Conservation (phyloP, 176 grass and related monocot genomes). For the Alopecurus myosuroides region DNA sequence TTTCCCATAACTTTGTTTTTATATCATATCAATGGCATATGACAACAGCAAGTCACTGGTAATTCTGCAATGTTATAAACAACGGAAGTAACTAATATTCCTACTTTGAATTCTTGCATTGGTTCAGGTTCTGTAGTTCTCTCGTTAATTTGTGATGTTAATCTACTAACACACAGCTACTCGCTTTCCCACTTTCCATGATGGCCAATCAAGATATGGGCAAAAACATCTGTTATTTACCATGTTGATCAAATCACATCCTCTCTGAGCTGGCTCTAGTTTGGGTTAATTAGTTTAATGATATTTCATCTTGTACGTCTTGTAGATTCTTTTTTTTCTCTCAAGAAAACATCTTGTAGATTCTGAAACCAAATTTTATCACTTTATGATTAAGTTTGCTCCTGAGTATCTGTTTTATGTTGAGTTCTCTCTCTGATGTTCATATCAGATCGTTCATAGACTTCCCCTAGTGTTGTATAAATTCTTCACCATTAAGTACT, state of each 20-base stretch:
- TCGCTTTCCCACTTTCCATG: background rate
- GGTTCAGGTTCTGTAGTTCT: slow-evolving; percentile 2
- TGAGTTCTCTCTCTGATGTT: slow-evolving; percentile 1
- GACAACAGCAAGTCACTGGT: background rate
- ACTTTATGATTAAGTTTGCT: slow-evolving; percentile 4
- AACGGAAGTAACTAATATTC: background rate
- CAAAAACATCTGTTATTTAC: background rate
- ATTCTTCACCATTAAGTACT: slow-evolving; percentile 13
- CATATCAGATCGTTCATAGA: background rate
- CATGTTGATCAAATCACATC: slow-evolving; percentile 9
- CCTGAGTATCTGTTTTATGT: background rate
- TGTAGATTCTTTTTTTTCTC: slow-evolving; percentile 19
- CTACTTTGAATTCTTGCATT: background rate
- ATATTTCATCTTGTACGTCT: slow-evolving; percentile 13
- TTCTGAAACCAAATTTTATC: background rate
- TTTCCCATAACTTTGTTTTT: background rate
- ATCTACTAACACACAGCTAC: slow-evolving; percentile 1
- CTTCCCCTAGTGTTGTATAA: background rate
- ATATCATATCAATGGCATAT: background rate
- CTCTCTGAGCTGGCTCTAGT: background rate
- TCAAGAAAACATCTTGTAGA: slow-evolving; percentile 26
- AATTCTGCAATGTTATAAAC: background rate
- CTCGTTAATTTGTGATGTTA: slow-evolving; percentile 16
- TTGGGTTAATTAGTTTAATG: background rate
- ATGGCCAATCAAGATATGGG: background rate